phyloP scores from a whole-genome alignment of 805 yeast genomes.

The Candida insectorum region DNA sequence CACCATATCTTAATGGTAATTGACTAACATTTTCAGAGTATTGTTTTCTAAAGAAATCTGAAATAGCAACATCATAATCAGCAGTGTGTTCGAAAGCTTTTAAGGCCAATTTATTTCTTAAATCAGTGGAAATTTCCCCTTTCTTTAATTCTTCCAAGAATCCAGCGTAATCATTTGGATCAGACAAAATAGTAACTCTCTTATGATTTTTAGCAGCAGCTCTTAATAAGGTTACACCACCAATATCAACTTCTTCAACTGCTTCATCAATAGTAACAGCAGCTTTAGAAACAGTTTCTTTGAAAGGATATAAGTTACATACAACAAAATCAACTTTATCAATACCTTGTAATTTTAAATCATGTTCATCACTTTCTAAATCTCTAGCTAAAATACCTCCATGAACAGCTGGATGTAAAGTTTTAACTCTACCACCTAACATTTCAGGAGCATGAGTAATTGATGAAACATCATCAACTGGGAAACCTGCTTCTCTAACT shows the following conservation, averaged over 20 bases:
- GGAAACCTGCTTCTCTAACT: slow-evolving; percentile 96
- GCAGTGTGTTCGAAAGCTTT: slow-evolving; percentile 99
- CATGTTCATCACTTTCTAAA: slow-evolving; percentile 85
- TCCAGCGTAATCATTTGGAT: slow-evolving; percentile 87
- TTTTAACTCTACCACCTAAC: slow-evolving; percentile 98
- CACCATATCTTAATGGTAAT: slow-evolving; percentile 95
- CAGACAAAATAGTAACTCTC: slow-evolving; percentile 92
- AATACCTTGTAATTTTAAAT: slow-evolving; percentile 83
- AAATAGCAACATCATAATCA: slow-evolving; percentile 91
- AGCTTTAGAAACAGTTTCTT: slow-evolving; percentile 92
- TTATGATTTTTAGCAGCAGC: slow-evolving; percentile 99
- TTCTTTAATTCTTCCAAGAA: slow-evolving; percentile 76
- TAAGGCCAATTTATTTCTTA: slow-evolving; percentile 82
- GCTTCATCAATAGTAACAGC: slow-evolving; percentile 97
- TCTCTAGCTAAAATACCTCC: slow-evolving; percentile 96
- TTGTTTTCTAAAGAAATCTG: slow-evolving; percentile 96
- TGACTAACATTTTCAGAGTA: slow-evolving; percentile 88
- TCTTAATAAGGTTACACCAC: slow-evolving; percentile 92
- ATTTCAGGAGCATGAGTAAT: slow-evolving; percentile 99
- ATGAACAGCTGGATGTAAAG: slow-evolving; percentile 97
- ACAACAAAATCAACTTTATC: slow-evolving; percentile 96
- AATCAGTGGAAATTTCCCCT: slow-evolving; percentile 68
- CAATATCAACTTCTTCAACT: slow-evolving; percentile 97
- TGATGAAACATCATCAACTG: slow-evolving; percentile 91
- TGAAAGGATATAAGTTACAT: slow-evolving; percentile 97